Evolutionary conservation across 192 early-diverging fungal species (phyloP).

Genomic region (Gigaspora rosea): DNA sequence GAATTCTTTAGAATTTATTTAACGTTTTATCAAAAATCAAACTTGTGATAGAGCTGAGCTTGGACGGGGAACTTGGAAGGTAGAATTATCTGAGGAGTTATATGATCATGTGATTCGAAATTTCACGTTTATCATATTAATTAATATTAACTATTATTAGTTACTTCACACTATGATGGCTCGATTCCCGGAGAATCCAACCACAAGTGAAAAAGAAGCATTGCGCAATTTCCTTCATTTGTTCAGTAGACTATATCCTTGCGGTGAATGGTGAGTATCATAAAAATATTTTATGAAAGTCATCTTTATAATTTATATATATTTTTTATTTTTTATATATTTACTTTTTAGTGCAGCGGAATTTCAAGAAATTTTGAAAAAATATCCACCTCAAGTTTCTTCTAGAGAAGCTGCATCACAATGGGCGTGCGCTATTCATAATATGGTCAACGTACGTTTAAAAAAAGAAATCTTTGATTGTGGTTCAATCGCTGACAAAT

Average conservation of each 20-base stretch:
- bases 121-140: not conserved
- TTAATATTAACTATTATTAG: slow-evolving; percentile 29
- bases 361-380: slow-evolving; percentile 75
- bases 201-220: slow-evolving; percentile 70
- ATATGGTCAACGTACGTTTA: slow-evolving; percentile 86
- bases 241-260: slow-evolving; percentile 89
- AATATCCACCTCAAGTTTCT: slow-evolving; percentile 79
- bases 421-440: slow-evolving; percentile 90
- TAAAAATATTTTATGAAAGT: not conserved
- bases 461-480: slow-evolving; percentile 86
- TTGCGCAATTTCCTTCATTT: slow-evolving; percentile 80
- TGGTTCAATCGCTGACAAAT: slow-evolving; percentile 68
- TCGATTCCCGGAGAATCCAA: slow-evolving; percentile 82
- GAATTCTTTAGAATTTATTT: not conserved
- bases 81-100: not conserved
- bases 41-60: slow-evolving; percentile 71
- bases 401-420: slow-evolving; percentile 71
- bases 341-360: slow-evolving; percentile 69
- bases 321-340: not conserved
- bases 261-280: slow-evolving; percentile 82
- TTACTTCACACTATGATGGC: slow-evolving; percentile 91
- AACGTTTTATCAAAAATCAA: not conserved
- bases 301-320: not conserved
- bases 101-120: not conserved
- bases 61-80: slow-evolving; percentile 85